phyloP scores from a whole-genome alignment of 1,284 basidiomycete genomes.

The Grifola frondosa region DNA sequence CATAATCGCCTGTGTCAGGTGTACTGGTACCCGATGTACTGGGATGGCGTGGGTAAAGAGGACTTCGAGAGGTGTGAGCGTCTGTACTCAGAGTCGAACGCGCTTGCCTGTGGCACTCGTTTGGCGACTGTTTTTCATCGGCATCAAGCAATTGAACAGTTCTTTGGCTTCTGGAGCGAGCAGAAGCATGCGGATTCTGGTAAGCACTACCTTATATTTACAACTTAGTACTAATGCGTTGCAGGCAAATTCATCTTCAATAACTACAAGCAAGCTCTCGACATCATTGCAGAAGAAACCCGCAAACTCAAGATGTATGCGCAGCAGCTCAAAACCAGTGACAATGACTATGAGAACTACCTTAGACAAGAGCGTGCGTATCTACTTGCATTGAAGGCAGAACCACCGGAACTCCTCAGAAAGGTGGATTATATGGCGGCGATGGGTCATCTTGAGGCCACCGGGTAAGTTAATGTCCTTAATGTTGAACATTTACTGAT shows the following conservation, averaged over 20 bases:
- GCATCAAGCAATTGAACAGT: conserved; percentile 22
- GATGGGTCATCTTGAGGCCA: conserved; percentile 2
- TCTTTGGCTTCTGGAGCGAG: conserved; percentile 15
- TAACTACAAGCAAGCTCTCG: conserved; percentile 27
- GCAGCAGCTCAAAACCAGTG: background rate
- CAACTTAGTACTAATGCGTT: background rate
- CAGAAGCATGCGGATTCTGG: conserved; percentile 19
- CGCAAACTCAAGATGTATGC: background rate
- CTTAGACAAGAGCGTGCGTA: background rate
- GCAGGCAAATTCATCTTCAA: conserved; percentile 25
- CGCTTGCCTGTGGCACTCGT: conserved; percentile 22
- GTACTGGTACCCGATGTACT: conserved; percentile 29
- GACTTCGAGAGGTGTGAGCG: conserved; percentile 36
- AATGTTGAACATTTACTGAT: background rate
- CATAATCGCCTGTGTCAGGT: conserved; percentile 37
- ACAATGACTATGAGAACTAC: background rate
- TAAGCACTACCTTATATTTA: background rate
- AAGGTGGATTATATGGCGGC: conserved; percentile 11
- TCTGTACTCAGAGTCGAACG: conserved; percentile 32
- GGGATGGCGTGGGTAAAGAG: conserved; percentile 33
- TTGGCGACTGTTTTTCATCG: conserved; percentile 28
- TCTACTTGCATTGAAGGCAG: background rate
- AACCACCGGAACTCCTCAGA: conserved; percentile 1
- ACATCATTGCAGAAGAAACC: conserved; percentile 15
- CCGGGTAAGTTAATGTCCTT: conserved; percentile 2